Evolutionary conservation across 352 stramenopile genomes (phyloP).

Genomic region (Salisapilia sapeloensis): DNA sequence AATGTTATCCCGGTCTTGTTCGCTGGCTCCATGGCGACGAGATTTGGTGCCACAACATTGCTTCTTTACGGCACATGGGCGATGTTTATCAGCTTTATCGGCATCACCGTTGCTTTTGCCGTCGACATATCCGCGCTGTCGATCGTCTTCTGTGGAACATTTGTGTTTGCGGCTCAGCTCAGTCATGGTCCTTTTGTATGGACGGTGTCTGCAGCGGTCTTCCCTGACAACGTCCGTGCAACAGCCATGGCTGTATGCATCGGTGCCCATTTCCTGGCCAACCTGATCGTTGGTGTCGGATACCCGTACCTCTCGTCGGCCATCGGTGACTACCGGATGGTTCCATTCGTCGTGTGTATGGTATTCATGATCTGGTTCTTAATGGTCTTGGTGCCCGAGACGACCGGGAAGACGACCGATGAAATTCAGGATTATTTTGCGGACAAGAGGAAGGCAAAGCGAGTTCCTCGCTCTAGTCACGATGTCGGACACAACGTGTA

Average conservation of each 20-base stretch:
- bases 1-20: slow-evolving; percentile 6
- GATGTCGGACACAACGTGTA: too few relatives aligned
- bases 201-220: not conserved
- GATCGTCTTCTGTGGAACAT: slow-evolving; percentile 2
- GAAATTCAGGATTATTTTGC: slow-evolving; percentile 40
- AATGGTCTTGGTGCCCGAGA: slow-evolving; percentile 32
- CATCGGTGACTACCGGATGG: slow-evolving; percentile 14
- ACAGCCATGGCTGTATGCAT: not conserved
- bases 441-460: not conserved
- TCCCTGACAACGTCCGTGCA: slow-evolving; percentile 1
- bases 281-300: slow-evolving; percentile 20
- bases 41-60: not conserved
- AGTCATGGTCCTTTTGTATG: slow-evolving; percentile 1
- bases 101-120: slow-evolving; percentile 1
- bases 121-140: not conserved
- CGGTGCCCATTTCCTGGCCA: slow-evolving; percentile 3
- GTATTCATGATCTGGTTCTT: slow-evolving; percentile 23
- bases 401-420: slow-evolving; percentile 30
- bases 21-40: not conserved
- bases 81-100: slow-evolving; percentile 1
- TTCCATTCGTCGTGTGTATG: slow-evolving; percentile 16
- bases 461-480: not conserved
- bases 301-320: slow-evolving; percentile 19
- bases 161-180: slow-evolving; percentile 1
- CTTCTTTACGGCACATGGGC: slow-evolving; percentile 1